These are phyloP conservation scores for Tetratostichococcus sp. DNA, from an alignment of 139 green algal species.

Conservation along the genomic window DNA sequence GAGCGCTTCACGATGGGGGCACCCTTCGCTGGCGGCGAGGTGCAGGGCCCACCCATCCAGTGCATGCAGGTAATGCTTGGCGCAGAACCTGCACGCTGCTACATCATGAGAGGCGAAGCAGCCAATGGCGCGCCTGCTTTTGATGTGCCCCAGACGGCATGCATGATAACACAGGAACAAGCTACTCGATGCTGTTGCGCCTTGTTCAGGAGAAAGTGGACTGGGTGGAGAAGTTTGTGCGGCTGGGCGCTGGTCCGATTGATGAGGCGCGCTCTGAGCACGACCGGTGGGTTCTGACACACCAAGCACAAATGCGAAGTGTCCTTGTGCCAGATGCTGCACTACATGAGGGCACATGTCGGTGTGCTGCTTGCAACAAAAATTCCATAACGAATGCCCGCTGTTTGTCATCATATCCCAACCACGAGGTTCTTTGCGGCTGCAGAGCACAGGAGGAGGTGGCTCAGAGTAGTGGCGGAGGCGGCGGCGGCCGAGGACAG, in stretches of 20 bases:
- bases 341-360: too few relatives aligned
- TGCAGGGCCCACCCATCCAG: conserved; percentile 70
- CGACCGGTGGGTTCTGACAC: conserved; percentile 2
- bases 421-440: too few relatives aligned
- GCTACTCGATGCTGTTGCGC: neutral
- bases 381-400: too few relatives aligned
- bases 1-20: conserved; percentile 91
- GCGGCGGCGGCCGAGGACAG: neutral
- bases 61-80: conserved; percentile 48
- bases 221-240: conserved; percentile 92
- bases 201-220: conserved; percentile 59
- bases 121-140: too few relatives aligned
- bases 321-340: too few relatives aligned
- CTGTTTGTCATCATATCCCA: too few relatives aligned
- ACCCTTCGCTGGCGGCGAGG: conserved; percentile 66
- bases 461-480: neutral
- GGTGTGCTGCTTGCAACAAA: too few relatives aligned
- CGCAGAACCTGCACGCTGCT: too few relatives aligned
- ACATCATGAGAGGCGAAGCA: too few relatives aligned
- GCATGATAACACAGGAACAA: too few relatives aligned
- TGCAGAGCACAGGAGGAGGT: neutral
- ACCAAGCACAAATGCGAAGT: too few relatives aligned
- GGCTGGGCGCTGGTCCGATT: conserved; percentile 32
- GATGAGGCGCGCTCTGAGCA: conserved; percentile 32
- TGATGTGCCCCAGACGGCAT: too few relatives aligned